Percentiles rank a stretch among this genome's conserved stretches.
Conservation (phyloP, 1,139 yeast species). For the Kodamaea sp. region DNA sequence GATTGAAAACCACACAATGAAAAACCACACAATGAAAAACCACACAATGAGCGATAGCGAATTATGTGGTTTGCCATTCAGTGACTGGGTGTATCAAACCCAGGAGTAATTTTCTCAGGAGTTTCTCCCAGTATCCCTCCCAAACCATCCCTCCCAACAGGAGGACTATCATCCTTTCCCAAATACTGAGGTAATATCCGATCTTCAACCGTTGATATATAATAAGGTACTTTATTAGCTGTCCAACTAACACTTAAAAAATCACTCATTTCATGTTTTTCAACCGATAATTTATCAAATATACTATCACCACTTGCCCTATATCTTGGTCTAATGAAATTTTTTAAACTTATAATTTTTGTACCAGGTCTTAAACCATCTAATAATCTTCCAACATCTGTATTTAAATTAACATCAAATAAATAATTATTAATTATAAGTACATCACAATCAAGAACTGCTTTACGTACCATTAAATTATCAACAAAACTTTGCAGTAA, state of each 20-base stretch:
- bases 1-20: no score
- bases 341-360: constrained; percentile 72
- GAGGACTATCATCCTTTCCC: constrained; percentile 8
- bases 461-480: constrained; percentile 51
- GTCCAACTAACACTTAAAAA: constrained; percentile 86
- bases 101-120: no score
- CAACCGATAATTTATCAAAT: constrained; percentile 63
- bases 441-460: constrained; percentile 63
- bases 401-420: constrained; percentile 70
- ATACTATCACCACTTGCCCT: constrained; percentile 54
- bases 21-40: no score
- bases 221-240: constrained; percentile 76
- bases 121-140: no score
- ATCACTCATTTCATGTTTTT: constrained; percentile 60
- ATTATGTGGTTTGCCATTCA: no score
- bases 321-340: constrained; percentile 61
- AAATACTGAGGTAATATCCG: constrained; percentile 16
- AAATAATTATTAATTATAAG: constrained; percentile 78
- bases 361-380: constrained; percentile 67
- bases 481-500: constrained; percentile 69
- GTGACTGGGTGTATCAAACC: no score
- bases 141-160: no score
- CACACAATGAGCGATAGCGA: no score
- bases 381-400: constrained; percentile 63
- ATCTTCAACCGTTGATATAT: constrained; percentile 65